Conservation (phyloP, 306 rosid species). For the Vigna mungo region DNA sequence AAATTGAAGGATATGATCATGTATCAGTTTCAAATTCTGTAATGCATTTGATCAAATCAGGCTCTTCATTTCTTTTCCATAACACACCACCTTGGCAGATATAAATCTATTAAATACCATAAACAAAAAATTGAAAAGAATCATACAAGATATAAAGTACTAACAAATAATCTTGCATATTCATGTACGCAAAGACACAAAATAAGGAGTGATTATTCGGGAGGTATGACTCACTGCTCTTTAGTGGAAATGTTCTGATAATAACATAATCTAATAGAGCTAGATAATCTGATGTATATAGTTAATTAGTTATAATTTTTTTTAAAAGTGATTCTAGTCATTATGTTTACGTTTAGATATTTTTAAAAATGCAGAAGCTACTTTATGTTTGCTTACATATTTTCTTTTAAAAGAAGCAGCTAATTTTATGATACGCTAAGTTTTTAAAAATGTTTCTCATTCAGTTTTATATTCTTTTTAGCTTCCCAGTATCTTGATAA, state of each 20-base stretch:
- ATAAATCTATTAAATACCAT: slow-evolving; percentile 24
- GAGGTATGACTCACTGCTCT: slow-evolving; percentile 17
- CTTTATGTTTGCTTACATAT: neutral
- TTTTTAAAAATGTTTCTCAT: too few species aligned
- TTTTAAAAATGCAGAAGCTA: neutral
- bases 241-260: neutral
- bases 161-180: slow-evolving; percentile 6
- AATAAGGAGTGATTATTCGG: neutral
- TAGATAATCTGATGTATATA: neutral
- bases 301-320: too few species aligned
- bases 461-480: too few species aligned
- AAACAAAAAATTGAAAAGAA: slow-evolving; percentile 10
- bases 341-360: neutral
- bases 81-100: slow-evolving; percentile 12
- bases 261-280: slow-evolving; percentile 14
- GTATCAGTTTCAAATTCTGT: slow-evolving; percentile 37
- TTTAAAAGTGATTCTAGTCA: too few species aligned
- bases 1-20: slow-evolving; percentile 39
- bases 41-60: slow-evolving; percentile 22
- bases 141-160: neutral
- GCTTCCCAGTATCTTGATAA: too few species aligned
- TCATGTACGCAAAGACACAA: neutral
- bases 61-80: slow-evolving; percentile 5
- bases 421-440: neutral
- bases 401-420: too few species aligned